Evolutionary conservation across 1,139 yeast genomes (phyloP).

Genomic region (Taphrina confusa): DNA sequence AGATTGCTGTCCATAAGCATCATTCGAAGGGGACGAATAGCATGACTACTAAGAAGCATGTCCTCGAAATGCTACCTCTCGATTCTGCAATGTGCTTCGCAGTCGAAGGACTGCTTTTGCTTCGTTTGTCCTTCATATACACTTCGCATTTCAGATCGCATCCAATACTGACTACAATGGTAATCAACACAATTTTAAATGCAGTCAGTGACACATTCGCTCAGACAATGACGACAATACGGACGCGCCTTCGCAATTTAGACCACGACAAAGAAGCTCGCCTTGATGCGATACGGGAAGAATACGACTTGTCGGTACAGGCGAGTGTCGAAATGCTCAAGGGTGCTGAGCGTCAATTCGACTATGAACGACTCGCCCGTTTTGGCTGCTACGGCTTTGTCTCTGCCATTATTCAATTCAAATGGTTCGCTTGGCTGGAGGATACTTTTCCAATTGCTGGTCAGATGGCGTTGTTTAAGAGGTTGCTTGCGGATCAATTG

Average conservation of each 20-base stretch:
- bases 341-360: constrained; percentile 32
- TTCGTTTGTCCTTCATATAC: constrained; percentile 30
- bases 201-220: constrained; percentile 34
- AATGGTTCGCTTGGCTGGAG: constrained; percentile 37
- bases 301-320: constrained; percentile 21
- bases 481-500: constrained; percentile 58
- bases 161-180: constrained; percentile 34
- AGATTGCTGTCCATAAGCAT: no score
- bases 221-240: constrained; percentile 31
- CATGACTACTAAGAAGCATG: background rate
- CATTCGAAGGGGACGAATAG: no score
- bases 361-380: constrained; percentile 31
- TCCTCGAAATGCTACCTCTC: constrained; percentile 12
- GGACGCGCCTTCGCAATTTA: constrained; percentile 3
- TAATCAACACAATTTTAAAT: constrained; percentile 25
- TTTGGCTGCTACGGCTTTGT: constrained; percentile 33
- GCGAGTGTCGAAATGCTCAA: constrained; percentile 24
- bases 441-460: constrained; percentile 28
- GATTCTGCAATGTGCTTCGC: constrained; percentile 12
- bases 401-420: constrained; percentile 32
- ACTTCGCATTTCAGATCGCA: constrained; percentile 18
- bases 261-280: constrained; percentile 19
- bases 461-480: constrained; percentile 26
- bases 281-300: constrained; percentile 27
- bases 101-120: constrained; percentile 6